Base-by-base conservation (phyloP, 805 yeast genomes). In the Sugiyamaella qingdaonensis region DNA sequence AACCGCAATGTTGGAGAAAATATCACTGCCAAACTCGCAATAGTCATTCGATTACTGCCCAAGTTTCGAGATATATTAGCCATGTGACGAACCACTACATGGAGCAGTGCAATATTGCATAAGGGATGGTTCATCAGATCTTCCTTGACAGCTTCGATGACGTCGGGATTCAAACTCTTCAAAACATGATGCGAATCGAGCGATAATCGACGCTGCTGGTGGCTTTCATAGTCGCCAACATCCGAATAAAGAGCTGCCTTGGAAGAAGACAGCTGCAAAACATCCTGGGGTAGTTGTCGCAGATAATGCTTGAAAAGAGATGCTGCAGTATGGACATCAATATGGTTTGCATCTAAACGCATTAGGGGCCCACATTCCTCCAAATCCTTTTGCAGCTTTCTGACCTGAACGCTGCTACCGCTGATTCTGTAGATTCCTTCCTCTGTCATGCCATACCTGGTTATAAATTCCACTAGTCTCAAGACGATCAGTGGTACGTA, bases 401-500 rank as follows among this genome's bases (percentile, higher is more conserved):
- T 57, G 18, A 67, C 56, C 8, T 59, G 61, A 10, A 54, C 49
- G 2, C 55, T 55, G 24, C 66, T 50, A 11, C 69, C 70, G 32
- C 66, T 58, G 13, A 66, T 49, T 43, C 71, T 51, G 52, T 66
- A 67, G 1, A 67, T 41, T 2, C 70, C 71, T 42, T 67, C 67
- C 51, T 67, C 70, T 11, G 54, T 39, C 10, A 67, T 45, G 2
- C 66, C 68, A 33, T 63, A 44, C 24, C 51, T 41, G 46, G 56
- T 50, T 18, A 67, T 47, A 48, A 54, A 63, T 18, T 39, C 39
- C 24, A 60, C 34, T 35, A 58, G 56, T 42, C 51, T 56, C 14
- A 55, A 49, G 16, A 61, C 55, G 8, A 60, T 21, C 10, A 51
- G 18, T 5, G 64, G 64, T 1, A 60, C 57, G 41, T 54, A 46